Conservation (phyloP, 2,329 filamentous ascomycete genomes). For the Beauveria brongniartii region DNA sequence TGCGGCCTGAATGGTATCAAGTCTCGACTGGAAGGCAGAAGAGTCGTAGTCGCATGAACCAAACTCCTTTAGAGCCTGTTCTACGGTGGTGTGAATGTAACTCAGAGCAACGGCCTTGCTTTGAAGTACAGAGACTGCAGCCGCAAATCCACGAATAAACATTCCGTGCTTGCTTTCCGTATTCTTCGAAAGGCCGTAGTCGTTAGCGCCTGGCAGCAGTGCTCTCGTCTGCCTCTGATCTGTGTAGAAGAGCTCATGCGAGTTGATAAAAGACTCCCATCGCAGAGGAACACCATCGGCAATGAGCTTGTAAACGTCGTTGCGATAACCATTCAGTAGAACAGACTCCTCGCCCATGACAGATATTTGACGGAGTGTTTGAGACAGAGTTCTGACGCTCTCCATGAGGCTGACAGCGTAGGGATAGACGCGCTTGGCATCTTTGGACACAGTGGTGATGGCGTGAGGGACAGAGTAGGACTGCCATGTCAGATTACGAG, state of each 20-base stretch:
- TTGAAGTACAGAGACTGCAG: conserved; percentile 79
- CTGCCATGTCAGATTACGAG: conserved; percentile 89
- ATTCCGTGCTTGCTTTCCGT: conserved; percentile 90
- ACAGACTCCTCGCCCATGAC: conserved; percentile 83
- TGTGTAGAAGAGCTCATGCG: conserved; percentile 75
- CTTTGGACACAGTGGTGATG: conserved; percentile 92
- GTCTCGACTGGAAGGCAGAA: conserved; percentile 66
- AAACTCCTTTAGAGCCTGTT: conserved; percentile 76
- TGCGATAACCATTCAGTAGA: conserved; percentile 82
- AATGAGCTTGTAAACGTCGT: conserved; percentile 78
- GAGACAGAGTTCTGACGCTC: conserved; percentile 86
- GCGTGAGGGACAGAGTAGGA: conserved; percentile 90
- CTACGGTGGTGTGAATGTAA: conserved; percentile 69
- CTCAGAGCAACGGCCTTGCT: conserved; percentile 73
- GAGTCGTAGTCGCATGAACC: conserved; percentile 77
- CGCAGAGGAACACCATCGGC: conserved; percentile 80
- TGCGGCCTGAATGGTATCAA: conserved; percentile 81
- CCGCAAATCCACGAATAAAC: conserved; percentile 89
- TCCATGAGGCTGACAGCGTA: conserved; percentile 98
- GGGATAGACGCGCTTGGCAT: conserved; percentile 96
- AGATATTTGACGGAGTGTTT: conserved; percentile 76
- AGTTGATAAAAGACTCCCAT: conserved; percentile 98
- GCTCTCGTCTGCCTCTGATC: conserved; percentile 38
- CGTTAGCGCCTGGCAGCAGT: conserved; percentile 28
- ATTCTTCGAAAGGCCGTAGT: conserved; percentile 40